phyloP scores from a whole-genome alignment of 148 eudicot genomes.

The Rhododendron griersonianum region DNA sequence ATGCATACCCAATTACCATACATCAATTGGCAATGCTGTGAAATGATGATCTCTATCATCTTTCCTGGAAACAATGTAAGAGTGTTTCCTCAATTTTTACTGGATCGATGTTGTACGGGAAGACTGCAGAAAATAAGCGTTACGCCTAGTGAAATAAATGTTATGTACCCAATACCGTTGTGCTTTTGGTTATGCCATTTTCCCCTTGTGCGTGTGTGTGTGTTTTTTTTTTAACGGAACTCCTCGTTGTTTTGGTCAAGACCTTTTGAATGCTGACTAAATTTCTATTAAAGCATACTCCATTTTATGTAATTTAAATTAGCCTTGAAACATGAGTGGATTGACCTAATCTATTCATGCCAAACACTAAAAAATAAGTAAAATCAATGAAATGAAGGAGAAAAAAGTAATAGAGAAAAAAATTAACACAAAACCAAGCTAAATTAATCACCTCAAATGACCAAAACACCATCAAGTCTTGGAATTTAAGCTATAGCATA shows the following conservation, averaged over 20 bases:
- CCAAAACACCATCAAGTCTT: background rate
- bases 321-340: background rate
- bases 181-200: background rate
- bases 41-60: too few species aligned
- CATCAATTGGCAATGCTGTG: conserved; percentile 54
- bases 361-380: background rate
- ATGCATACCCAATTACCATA: conserved; percentile 59
- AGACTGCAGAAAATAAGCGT: background rate
- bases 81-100: too few species aligned
- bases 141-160: background rate
- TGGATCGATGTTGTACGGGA: too few species aligned
- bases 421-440: background rate
- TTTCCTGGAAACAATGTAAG: too few species aligned
- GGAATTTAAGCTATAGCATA: background rate
- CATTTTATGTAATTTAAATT: too few species aligned
- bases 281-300: background rate
- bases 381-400: background rate
- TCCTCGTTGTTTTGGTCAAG: background rate
- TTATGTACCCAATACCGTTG: background rate
- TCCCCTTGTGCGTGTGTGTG: too few species aligned
- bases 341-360: background rate
- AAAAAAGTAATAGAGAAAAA: background rate
- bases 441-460: background rate
- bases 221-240: too few species aligned
- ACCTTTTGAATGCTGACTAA: background rate